Conservation (phyloP, 345 rosid species). For the Stellera chamaejasme region DNA sequence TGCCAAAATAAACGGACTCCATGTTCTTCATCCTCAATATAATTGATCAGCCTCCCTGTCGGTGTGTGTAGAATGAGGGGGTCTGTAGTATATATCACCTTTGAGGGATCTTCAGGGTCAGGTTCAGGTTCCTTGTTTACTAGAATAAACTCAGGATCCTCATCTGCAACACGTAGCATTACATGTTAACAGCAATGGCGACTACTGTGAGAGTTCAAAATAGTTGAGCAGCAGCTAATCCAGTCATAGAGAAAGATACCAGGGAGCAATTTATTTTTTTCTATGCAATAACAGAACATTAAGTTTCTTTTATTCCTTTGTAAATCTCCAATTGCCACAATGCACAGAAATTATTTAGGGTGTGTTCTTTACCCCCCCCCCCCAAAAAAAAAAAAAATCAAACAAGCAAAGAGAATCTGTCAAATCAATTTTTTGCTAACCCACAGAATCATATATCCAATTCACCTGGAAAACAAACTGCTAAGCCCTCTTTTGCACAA, state of each 20-base stretch:
- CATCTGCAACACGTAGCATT: conserved; percentile 41
- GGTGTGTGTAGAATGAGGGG: conserved; percentile 78
- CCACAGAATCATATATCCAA: too few species aligned
- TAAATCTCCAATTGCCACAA: too few species aligned
- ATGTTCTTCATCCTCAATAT: conserved; percentile 73
- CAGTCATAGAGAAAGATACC: too few species aligned
- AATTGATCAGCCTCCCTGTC: conserved; percentile 76
- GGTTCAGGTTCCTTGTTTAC: conserved; percentile 82
- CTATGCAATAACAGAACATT: too few species aligned
- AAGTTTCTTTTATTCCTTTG: too few species aligned
- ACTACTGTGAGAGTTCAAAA: not conserved
- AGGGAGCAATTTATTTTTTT: too few species aligned
- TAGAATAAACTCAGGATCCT: conserved; percentile 67
- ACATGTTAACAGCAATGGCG: not conserved
- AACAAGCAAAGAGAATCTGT: too few species aligned
- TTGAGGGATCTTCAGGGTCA: conserved; percentile 80
- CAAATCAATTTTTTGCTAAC: too few species aligned
- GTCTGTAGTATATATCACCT: conserved; percentile 58
- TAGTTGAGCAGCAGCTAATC: not conserved
- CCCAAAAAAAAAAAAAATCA: too few species aligned
- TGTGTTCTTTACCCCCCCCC: too few species aligned
- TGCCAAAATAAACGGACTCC: conserved; percentile 88
- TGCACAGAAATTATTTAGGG: too few species aligned
- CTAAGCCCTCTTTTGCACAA: not conserved
- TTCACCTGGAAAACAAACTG: too few species aligned